Evolutionary conservation across 176 grass and related monocot species (phyloP), one percentile per base, ranked within the genome.

Genomic region (Cenchrus fungigraminus): DNA sequence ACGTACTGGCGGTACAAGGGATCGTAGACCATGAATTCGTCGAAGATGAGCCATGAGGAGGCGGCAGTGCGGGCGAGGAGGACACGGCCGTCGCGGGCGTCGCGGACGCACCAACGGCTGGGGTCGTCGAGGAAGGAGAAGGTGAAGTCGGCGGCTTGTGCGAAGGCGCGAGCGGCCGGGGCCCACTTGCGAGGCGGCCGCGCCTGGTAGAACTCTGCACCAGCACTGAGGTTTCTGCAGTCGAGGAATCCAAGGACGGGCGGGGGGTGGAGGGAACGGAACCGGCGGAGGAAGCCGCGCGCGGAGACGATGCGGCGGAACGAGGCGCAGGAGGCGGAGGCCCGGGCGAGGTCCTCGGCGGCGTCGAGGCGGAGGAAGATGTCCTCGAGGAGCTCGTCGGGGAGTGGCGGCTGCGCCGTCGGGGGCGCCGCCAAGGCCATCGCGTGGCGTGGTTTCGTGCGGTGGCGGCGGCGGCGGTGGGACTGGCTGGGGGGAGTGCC

Each of bases 91-190:
- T 17, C 13, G 2, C 12, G 76, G 13, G 8, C 43, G 0, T 79
- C 43, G 3, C 3, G 3, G 11, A 42, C 0, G 65, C 0, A 0
- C 50, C 65, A 22, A 19, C 6, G 0, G 0, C 0, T 20, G 1
- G 44, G 2, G 6, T 11, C 3, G 19, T 50, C 49, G 50, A 81
- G 50, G 50, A 81, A 81, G 43, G 42, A 78, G 76, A 46, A 78
- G 11, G 6, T 6, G 42, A 29, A 78, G n/a, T 49, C 42, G 20
- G 58, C 42, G 19, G 11, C 57, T 13, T 10, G 40, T 11, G 12
- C 20, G 57, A 63, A 3, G 40, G 76, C 76, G 3, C 42, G 11
- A 12, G 74, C 56, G 10, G 55, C 56, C 6, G 55, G 37, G 57
- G 44, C 12, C 11, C 37, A 62, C 8, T 9, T 12, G n/a, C 25